These are phyloP conservation scores for Uronychia binucleata DNA, from an alignment of 73 alveolate genomes.

Conservation along the genomic window DNA sequence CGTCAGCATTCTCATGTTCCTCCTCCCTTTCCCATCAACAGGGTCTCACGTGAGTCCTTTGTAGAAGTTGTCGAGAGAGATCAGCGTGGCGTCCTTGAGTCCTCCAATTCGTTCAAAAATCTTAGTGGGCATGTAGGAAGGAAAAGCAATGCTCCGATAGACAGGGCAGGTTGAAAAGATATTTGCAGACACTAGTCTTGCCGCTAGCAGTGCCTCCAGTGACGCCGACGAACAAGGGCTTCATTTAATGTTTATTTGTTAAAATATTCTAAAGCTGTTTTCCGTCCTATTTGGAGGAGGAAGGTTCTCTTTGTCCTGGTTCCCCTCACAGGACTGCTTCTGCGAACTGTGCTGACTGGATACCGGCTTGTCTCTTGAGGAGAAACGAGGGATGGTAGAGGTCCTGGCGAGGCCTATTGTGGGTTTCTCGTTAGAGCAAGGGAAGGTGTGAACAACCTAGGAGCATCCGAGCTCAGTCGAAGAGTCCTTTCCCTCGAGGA, in stretches of 20 bases:
- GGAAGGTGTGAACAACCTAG: not conserved
- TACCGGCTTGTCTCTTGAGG: not conserved
- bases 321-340: not conserved
- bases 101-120: slow-evolving; percentile 70
- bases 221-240: slow-evolving; percentile 90
- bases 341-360: not conserved
- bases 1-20: slow-evolving; percentile 69
- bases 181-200: slow-evolving; percentile 91
- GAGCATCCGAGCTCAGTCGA: not conserved
- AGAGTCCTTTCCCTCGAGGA: not conserved
- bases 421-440: not conserved
- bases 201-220: slow-evolving; percentile 99
- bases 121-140: slow-evolving; percentile 24
- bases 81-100: slow-evolving; percentile 53
- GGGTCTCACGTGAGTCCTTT: slow-evolving; percentile 77
- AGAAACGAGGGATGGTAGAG: not conserved
- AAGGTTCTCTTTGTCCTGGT: not conserved
- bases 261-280: not conserved
- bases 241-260: slow-evolving; percentile 18
- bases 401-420: not conserved
- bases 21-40: slow-evolving; percentile 31
- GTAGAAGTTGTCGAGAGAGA: slow-evolving; percentile 90
- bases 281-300: not conserved
- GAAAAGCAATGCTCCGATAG: not conserved
- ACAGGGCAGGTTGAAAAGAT: slow-evolving; percentile 26